Base-by-base conservation (phyloP, 805 yeast species). In the Nakazawaea sp. region DNA sequence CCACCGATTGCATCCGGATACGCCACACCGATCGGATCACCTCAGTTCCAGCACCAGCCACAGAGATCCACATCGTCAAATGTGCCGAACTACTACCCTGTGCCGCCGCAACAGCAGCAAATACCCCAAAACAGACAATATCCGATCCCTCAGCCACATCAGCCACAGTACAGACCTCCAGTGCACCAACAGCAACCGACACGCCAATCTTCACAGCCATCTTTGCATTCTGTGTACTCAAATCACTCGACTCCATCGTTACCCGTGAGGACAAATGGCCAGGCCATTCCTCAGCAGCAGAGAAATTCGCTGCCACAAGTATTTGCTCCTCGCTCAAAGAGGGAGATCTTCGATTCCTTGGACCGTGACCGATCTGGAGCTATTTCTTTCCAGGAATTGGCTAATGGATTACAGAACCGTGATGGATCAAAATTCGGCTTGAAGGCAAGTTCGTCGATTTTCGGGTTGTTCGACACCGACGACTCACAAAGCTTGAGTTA, bases 11-110 rank as follows among this genome's bases (percentile, higher is more conserved):
- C 41, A 42, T 10, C 38, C 17, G 18, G 24, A 24, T 18, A 20
- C 18, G 6, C 28, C 15, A 30, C 38, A n/a, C 27, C 35, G 11
- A 17, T 32, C 12, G 41, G 39, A 32, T 48, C 38, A 18, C 54
- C 38, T 45, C 50, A 30, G 33, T 5, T 18, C 4, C 32, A 29
- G 38, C 46, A 10, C 39, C 43, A 4, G 33, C 48, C 18, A 36
- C 35, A 26, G 41, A 35, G 39, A 44, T 42, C 16, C 46, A 42
- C 10, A 40, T 47, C 16, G 44, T 24, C 25, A 8, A 8, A 41
- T 15, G 13, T 25, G 33, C 40, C 29, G 44, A 35, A 18, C 46
- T 38, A n/a, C 42, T 37, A 25, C 41, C 26, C 24, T 44, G 45
- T 27, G 36, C 40, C 26, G 18, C 45, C 25, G 17, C 39, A 29